These are phyloP conservation scores for Pisolithus sp. DNA, from an alignment of 768 basidiomycete genomes.

Conservation along the genomic window DNA sequence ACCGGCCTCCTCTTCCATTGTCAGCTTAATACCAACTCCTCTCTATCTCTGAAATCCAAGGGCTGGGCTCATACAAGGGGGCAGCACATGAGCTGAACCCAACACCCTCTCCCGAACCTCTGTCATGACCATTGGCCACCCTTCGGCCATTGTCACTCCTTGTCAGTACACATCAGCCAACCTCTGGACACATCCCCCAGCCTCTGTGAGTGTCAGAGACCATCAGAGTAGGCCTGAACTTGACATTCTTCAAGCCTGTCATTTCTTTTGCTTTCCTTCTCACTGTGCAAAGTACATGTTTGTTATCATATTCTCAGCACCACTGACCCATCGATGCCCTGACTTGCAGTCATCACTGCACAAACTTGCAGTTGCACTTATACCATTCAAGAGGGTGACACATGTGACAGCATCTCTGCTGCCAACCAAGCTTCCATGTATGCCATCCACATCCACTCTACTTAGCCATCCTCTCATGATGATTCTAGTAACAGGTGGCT, in stretches of 20 bases:
- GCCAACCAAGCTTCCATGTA: slow-evolving; percentile 58
- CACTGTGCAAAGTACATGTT: slow-evolving; percentile 37
- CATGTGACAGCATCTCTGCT: slow-evolving; percentile 69
- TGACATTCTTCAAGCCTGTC: slow-evolving; percentile 34
- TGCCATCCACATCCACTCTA: slow-evolving; percentile 15
- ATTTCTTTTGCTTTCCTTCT: slow-evolving; percentile 41
- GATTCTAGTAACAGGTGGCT: slow-evolving; percentile 63
- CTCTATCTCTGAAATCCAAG: too few relatives aligned
- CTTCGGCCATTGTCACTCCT: too few relatives aligned
- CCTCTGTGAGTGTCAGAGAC: too few relatives aligned
- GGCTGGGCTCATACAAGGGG: too few relatives aligned
- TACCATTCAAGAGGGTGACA: slow-evolving; percentile 54
- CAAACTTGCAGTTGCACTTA: slow-evolving; percentile 52
- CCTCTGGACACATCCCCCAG: too few relatives aligned
- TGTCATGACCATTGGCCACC: too few relatives aligned
- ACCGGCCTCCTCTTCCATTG: too few relatives aligned
- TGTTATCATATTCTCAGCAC: background rate
- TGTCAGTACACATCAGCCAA: too few relatives aligned
- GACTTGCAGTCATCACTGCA: slow-evolving; percentile 18
- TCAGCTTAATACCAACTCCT: too few relatives aligned
- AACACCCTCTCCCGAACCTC: too few relatives aligned
- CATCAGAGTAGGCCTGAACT: too few relatives aligned
- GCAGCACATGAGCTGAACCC: too few relatives aligned
- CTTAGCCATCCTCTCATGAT: background rate
- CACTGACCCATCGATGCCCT: slow-evolving; percentile 2